Evolutionary conservation across 768 basidiomycete genomes (phyloP).

Genomic region (Artomyces pyxidatus): DNA sequence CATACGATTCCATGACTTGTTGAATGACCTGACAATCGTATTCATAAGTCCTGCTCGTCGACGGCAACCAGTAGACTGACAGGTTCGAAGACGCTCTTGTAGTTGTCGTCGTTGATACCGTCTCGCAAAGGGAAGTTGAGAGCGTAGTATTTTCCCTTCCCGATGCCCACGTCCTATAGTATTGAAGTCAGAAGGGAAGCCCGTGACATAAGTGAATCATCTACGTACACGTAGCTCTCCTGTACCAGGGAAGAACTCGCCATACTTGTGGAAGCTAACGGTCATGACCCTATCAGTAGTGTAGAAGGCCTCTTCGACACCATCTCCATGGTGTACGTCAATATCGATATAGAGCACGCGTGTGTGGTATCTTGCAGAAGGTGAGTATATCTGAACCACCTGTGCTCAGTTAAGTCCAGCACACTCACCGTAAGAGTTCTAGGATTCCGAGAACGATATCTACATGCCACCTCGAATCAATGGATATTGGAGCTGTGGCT

Average conservation of each 20-base stretch:
- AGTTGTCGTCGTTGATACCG: slow-evolving; percentile 92
- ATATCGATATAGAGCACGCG: slow-evolving; percentile 98
- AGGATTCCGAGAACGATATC: slow-evolving; percentile 97
- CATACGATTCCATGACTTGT: slow-evolving; percentile 90
- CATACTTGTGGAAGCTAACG: slow-evolving; percentile 96
- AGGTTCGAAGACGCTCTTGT: slow-evolving; percentile 92
- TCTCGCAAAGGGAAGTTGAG: slow-evolving; percentile 93
- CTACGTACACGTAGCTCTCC: slow-evolving; percentile 81
- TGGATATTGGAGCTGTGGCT: neutral
- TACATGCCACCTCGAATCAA: slow-evolving; percentile 22
- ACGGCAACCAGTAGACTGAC: slow-evolving; percentile 36
- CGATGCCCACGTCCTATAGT: slow-evolving; percentile 78
- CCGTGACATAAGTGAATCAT: neutral
- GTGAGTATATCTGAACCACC: neutral
- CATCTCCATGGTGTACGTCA: slow-evolving; percentile 98
- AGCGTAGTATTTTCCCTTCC: slow-evolving; percentile 90
- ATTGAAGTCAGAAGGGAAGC: neutral
- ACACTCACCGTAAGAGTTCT: slow-evolving; percentile 72
- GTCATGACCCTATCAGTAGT: slow-evolving; percentile 99
- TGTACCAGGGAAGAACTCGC: slow-evolving; percentile 98
- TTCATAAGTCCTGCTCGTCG: neutral
- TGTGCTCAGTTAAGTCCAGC: too few relatives aligned
- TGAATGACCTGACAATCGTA: slow-evolving; percentile 64
- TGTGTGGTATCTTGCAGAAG: slow-evolving; percentile 69
- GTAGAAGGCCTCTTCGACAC: slow-evolving; percentile 99